Evolutionary conservation across 495 filamentous ascomycete genomes (phyloP).

Genomic region (Tuber aestivum): DNA sequence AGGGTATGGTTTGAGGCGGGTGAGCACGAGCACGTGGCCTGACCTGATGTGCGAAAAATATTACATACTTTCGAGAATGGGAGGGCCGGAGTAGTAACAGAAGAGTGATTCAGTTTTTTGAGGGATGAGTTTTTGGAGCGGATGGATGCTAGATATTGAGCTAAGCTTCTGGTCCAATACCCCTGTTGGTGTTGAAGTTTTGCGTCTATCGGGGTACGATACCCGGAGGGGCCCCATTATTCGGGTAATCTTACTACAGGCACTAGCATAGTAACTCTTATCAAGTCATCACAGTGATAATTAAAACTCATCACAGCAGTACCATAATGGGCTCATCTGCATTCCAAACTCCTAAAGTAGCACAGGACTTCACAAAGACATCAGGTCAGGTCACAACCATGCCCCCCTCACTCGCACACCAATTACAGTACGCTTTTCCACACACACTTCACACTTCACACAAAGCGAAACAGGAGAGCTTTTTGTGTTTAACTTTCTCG

Average conservation of each 20-base stretch:
- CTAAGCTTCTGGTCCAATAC: neutral
- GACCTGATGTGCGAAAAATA: neutral
- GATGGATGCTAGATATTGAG: neutral
- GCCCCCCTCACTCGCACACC: neutral
- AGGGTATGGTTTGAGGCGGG: neutral
- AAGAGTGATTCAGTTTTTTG: neutral
- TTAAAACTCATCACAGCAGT: neutral
- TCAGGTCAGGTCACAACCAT: neutral
- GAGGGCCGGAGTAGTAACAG: neutral
- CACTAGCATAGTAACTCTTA: neutral
- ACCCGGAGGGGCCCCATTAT: no score
- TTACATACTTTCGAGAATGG: neutral
- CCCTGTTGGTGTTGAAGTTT: neutral
- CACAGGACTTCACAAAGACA: neutral
- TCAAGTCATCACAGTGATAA: neutral
- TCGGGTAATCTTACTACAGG: neutral
- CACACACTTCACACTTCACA: neutral
- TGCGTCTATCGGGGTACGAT: neutral
- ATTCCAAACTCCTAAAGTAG: neutral
- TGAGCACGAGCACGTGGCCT: neutral
- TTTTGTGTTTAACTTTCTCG: neutral
- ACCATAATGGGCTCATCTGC: neutral
- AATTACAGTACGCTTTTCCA: neutral
- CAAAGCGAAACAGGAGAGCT: neutral
- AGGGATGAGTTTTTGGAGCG: neutral